phyloP scores from a whole-genome alignment of 1,284 basidiomycete genomes.

The Irpex rosettiformis region DNA sequence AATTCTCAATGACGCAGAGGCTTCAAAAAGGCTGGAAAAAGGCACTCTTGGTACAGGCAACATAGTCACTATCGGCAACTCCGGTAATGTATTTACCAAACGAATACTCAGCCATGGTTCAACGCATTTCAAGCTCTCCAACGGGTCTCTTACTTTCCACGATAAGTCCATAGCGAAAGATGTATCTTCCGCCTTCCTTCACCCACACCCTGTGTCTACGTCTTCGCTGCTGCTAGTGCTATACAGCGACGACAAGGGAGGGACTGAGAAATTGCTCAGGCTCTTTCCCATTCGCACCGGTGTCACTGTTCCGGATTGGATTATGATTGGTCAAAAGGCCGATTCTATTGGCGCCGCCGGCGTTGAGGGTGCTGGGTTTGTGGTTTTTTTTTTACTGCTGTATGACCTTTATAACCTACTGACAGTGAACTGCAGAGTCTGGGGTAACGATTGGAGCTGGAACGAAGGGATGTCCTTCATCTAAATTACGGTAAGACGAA shows the following conservation, averaged over 20 bases:
- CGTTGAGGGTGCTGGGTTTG: conserved; percentile 71
- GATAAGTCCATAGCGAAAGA: conserved; percentile 14
- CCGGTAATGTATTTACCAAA: conserved; percentile 16
- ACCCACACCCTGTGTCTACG: conserved; percentile 55
- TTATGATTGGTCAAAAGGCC: conserved; percentile 50
- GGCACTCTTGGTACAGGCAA: conserved; percentile 41
- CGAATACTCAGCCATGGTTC: conserved; percentile 21
- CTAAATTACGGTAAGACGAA: conserved; percentile 34
- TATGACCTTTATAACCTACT: no score
- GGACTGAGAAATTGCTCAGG: conserved; percentile 61
- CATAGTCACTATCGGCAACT: conserved; percentile 51
- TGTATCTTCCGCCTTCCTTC: conserved; percentile 62
- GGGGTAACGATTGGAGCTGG: conserved; percentile 53
- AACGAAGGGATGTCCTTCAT: conserved; percentile 52
- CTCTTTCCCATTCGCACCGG: conserved; percentile 84
- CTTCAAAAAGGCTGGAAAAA: conserved; percentile 20
- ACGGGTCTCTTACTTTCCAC: conserved; percentile 17
- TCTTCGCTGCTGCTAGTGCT: conserved; percentile 52
- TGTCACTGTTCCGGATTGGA: conserved; percentile 71
- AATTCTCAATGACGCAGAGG: conserved; percentile 49
- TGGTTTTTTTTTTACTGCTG: background rate
- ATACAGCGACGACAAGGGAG: conserved; percentile 49
- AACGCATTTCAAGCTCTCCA: conserved; percentile 29
- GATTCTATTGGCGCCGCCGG: conserved; percentile 65
- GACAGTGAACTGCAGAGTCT: conserved; percentile 30